Evolutionary conservation across 371 early-diverging fungal genomes (phyloP).

Genomic region (Mortierella sp.): DNA sequence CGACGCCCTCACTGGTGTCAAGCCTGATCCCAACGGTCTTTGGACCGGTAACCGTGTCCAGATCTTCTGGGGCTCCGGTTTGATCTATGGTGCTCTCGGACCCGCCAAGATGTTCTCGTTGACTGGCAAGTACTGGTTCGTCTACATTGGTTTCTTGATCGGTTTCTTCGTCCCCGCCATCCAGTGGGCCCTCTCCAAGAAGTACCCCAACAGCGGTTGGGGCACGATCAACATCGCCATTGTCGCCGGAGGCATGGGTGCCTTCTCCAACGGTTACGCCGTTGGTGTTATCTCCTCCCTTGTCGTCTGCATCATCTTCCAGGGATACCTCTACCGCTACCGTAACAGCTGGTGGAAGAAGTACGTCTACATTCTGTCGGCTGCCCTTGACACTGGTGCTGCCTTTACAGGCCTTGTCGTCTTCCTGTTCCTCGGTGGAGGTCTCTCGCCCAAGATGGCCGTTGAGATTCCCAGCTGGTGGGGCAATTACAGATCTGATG

Average conservation of each 20-base stretch:
- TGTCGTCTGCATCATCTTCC: slow-evolving; percentile 58
- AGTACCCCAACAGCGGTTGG: slow-evolving; percentile 53
- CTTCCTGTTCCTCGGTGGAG: slow-evolving; percentile 68
- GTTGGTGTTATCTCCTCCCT: slow-evolving; percentile 62
- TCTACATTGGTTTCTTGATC: slow-evolving; percentile 62
- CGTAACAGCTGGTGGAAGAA: slow-evolving; percentile 65
- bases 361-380: slow-evolving; percentile 68
- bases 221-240: slow-evolving; percentile 62
- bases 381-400: slow-evolving; percentile 71
- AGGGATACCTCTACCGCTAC: slow-evolving; percentile 62
- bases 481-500: slow-evolving; percentile 58
- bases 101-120: slow-evolving; percentile 64
- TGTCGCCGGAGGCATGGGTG: slow-evolving; percentile 61
- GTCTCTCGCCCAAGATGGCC: slow-evolving; percentile 46
- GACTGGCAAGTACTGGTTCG: slow-evolving; percentile 60
- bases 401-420: slow-evolving; percentile 66
- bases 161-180: slow-evolving; percentile 64
- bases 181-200: slow-evolving; percentile 63
- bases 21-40: slow-evolving; percentile 60
- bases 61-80: slow-evolving; percentile 70
- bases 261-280: slow-evolving; percentile 60
- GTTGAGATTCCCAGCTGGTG: slow-evolving; percentile 66
- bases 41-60: slow-evolving; percentile 68
- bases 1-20: slow-evolving; percentile 50
- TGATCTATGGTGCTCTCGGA: slow-evolving; percentile 76